phyloP scores from a whole-genome alignment of 169 alveolate genomes.

The Haemoproteus tartakovskyi region DNA sequence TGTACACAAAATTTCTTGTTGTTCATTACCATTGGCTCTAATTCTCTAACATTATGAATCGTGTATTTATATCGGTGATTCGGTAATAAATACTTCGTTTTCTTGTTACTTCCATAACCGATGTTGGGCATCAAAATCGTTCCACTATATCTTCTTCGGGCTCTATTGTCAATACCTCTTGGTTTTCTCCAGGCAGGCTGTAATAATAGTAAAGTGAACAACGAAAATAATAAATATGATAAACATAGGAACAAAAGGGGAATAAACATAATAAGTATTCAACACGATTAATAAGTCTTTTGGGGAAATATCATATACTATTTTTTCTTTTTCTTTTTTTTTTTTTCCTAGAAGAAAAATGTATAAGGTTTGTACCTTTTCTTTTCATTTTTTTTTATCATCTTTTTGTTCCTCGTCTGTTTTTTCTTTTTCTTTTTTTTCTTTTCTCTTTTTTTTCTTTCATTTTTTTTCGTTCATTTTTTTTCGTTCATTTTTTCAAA shows the following conservation, averaged over 20 bases:
- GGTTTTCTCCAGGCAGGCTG: constrained; percentile 96
- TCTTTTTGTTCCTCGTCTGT: no score
- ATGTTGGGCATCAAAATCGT: constrained; percentile 92
- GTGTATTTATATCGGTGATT: constrained; percentile 91
- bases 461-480: no score
- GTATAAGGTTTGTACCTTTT: no score
- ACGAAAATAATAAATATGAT: background rate
- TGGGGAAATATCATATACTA: no score
- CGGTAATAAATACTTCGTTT: constrained; percentile 90
- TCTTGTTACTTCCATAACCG: constrained; percentile 95
- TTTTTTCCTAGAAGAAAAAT: no score
- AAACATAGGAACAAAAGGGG: background rate
- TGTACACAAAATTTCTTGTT: constrained; percentile 92
- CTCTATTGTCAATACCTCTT: constrained; percentile 96
- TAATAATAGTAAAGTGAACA: background rate
- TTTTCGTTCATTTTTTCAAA: no score
- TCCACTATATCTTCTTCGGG: constrained; percentile 94
- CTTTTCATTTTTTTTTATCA: no score
- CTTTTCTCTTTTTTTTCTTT: no score
- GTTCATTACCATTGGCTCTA: constrained; percentile 95
- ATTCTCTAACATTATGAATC: constrained; percentile 87
- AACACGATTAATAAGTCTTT: no score
- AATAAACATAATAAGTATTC: no score
- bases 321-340: no score
- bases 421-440: no score